Base-by-base conservation (phyloP, 495 filamentous ascomycete genomes). In the Penicillium cinerascens region DNA sequence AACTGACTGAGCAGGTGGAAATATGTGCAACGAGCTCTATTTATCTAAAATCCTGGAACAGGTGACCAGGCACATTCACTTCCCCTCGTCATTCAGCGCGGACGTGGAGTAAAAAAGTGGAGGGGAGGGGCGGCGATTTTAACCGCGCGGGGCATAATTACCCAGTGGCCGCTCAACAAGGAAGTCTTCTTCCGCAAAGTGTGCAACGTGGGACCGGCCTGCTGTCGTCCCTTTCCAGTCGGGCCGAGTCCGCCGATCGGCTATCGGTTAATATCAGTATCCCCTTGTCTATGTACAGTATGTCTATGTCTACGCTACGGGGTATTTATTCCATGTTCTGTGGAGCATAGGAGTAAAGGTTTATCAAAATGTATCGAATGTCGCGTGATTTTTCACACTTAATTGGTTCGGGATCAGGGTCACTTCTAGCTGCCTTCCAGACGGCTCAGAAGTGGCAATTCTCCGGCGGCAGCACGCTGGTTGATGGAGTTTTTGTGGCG, bases 381-480 rank as follows among this genome's bases (percentile, higher is more conserved):
- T 41, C 38, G 8, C 7, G 26, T 29, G 26, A 13, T 13, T 33
- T 4, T 15, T 15, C 11, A 33, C 8, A 13, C 13, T 11, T 10
- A 33, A 6, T 4, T 18, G 3, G 23, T 50, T 17, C 38, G 22
- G n/a, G 38, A 43, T 33, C 25, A 27, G 16, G 11, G 33, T 35
- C 39, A 42, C 25, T 22, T 47, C 47, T 55, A 42, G 51, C 44
- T 45, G 48, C 51, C 54, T 51, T 52, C 37, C 7, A 41, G 6
- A 21, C 38, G 33, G 26, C 16, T 56, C 60, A 29, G 46, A 58
- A 65, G 47, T 42, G 63, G 69, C 21, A 72, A 72, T 66, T 72
- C 55, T 68, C 69, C 69, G 69, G 68, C 50, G 68, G 69, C 47
- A 55, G 36, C 49, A 18, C 37, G 16, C 45, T 49, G 44, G 44